Evolutionary conservation across 2,329 filamentous ascomycete genomes (phyloP).

Genomic region (Neofusicoccum ribis): DNA sequence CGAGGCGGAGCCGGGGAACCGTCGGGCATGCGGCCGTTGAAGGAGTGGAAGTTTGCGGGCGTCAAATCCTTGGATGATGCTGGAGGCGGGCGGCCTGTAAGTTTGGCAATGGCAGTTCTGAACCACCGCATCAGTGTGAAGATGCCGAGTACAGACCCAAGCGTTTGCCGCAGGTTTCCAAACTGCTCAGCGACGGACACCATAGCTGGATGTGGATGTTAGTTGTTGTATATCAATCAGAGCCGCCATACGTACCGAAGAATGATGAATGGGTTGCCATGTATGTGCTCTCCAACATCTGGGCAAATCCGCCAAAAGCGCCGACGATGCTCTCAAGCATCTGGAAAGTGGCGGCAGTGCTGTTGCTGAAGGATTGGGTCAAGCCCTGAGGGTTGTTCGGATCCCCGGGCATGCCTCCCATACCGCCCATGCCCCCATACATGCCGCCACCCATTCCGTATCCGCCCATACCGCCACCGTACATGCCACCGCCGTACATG

Average conservation of each 20-base stretch:
- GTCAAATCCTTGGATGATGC: conserved; percentile 85
- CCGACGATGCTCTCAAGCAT: conserved; percentile 97
- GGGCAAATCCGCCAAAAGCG: conserved; percentile 94
- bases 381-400: conserved; percentile 90
- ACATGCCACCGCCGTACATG: conserved; percentile 43
- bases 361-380: conserved; percentile 92
- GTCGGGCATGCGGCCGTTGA: conserved; percentile 71
- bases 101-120: conserved; percentile 83
- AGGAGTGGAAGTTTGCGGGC: conserved; percentile 85
- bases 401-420: conserved; percentile 49
- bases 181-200: conserved; percentile 98
- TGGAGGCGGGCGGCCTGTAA: conserved; percentile 87
- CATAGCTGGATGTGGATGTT: conserved; percentile 66
- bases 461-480: conserved; percentile 42
- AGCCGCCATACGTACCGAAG: conserved; percentile 68
- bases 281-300: conserved; percentile 99
- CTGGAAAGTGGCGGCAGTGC: conserved; percentile 95
- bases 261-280: conserved; percentile 99
- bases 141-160: conserved; percentile 91
- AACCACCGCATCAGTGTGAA: conserved; percentile 96
- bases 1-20: conserved; percentile 67
- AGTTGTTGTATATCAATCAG: conserved; percentile 19
- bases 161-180: conserved; percentile 85
- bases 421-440: conserved; percentile 37
- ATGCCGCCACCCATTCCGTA: conserved; percentile 21